These are phyloP conservation scores for Eucalyptus shirleyi DNA, from an alignment of 345 rosid species.

Conservation along the genomic window DNA sequence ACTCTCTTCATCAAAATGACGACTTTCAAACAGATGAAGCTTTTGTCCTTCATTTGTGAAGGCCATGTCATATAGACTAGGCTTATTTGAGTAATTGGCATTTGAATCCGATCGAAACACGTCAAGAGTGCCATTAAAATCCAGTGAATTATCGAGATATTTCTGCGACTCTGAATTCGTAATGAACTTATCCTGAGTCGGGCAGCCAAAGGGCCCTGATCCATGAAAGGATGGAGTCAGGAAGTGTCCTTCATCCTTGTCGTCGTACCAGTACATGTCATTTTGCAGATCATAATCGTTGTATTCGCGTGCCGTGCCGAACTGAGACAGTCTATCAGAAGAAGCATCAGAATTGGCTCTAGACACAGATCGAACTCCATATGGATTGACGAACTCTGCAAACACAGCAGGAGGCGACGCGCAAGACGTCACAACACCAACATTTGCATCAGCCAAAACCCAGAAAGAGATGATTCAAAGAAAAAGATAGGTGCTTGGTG, in stretches of 20 bases:
- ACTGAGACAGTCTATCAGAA: constrained; percentile 63
- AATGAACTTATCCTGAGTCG: constrained; percentile 73
- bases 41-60: neutral
- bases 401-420: neutral
- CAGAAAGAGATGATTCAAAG: neutral
- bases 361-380: constrained; percentile 60
- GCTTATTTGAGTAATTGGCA: constrained; percentile 40
- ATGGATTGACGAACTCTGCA: constrained; percentile 82
- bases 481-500: neutral
- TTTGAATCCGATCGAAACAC: constrained; percentile 26
- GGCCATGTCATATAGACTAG: constrained; percentile 18
- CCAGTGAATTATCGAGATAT: constrained; percentile 13
- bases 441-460: neutral
- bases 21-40: constrained; percentile 1
- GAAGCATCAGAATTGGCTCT: constrained; percentile 45
- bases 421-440: neutral
- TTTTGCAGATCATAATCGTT: constrained; percentile 54
- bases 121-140: constrained; percentile 18
- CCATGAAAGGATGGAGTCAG: constrained; percentile 56
- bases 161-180: constrained; percentile 23
- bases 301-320: constrained; percentile 80
- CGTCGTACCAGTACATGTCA: constrained; percentile 43
- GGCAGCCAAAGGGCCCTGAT: constrained; percentile 45
- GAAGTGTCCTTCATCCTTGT: constrained; percentile 55
- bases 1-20: constrained; percentile 7